Base-by-base conservation (phyloP, 768 basidiomycete species). In the Exsudoporus frostii region DNA sequence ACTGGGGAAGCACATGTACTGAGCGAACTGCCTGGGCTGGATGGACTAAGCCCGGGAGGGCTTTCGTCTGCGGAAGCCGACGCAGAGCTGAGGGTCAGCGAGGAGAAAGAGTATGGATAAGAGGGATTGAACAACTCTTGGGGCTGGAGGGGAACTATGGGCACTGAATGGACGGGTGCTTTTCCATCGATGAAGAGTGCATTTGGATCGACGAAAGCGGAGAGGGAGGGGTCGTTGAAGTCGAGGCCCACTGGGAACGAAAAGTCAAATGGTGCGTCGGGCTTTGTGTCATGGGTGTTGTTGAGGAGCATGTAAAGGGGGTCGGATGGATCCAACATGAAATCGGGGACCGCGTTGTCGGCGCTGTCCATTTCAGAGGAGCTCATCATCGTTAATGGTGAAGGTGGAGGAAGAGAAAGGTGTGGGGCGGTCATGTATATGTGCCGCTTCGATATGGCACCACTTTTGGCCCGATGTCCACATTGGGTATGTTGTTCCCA, bases 201-300 rank as follows among this genome's bases (percentile, higher is more conserved):
- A 58, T 74, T 83, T 29, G 88, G 86, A 53, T 90, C 84, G 49
- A 90, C 77, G 1, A 79, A 78, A 59, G 83, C 77, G 19, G 79
- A 70, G 30, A 70, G 34, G 19, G 64, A 57, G 2, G 64, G 55
- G 4, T 81, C 77, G 64, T 76, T 73, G 50, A 85, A 82, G 61
- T 86, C 84, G 68, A 87, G 75, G 67, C 84, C 82, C 77, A 85
- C 80, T 65, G 67, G 55, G 65, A 76, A 53, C 22, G 71, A 62
- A 46, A 76, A 69, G 64, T 65, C 69, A 60, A 64, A 79, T 55
- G 65, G 77, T 57, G 65, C 24, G 59, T 73, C 70, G 3, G 67
- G 63, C 47, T 75, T 71, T 1, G 57, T 15, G 44, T 65, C 65
- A 24, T 74, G 64, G 32, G 71, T 61, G 62, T 77, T 77, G 60